Evolutionary conservation across 768 basidiomycete genomes (phyloP), one percentile per base, ranked within the genome.

Genomic region (Mycena crocata): DNA sequence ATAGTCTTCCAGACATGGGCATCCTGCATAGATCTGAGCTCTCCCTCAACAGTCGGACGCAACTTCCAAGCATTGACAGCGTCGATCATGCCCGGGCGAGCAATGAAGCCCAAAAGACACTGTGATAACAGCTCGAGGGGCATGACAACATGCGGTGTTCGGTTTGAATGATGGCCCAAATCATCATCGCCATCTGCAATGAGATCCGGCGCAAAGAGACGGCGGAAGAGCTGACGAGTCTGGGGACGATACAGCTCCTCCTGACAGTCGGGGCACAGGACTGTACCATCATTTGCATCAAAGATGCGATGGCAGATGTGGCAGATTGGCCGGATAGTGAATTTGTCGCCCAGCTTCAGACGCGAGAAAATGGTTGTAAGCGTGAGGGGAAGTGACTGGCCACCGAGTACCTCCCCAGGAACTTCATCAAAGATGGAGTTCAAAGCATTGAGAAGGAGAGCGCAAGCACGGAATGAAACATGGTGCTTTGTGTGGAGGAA

Each of bases 1-100:
- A 64, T 54, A 7, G 32, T 24, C 19, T 69, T 56, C 72, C 73
- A 74, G 5, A 73, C 66, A 15, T 42, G 26, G 7, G 60, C 73
- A 52, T 72, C 61, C 23, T 51, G 61, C 31, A 74, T 74, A 21
- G 40, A 45, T 13, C n/a, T 19, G 1, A 55, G 42, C n/a, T 66
- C 55, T 3, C 59, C 59, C 23, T 40, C 40, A 3, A 26, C 49
- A 1, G 1, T 13, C 1, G 28, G 1, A 0, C 48, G 52, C 6
- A 10, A 26, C 49, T 57, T 67, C 73, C 73, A 73, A 0, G 40
- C 35, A 42, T 71, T 70, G 3, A 67, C 52, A 10, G 51, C 62
- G 1, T 57, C 23, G 28, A 66, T 66, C 35, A 67, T 67, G 1
- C 62, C 66, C 5, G 55, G 67, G 9, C 54, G 62, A n/a, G 35